Evolutionary conservation across 2,329 filamentous ascomycete species (phyloP).

Genomic region (Stachybotrys chlorohalonatus): DNA sequence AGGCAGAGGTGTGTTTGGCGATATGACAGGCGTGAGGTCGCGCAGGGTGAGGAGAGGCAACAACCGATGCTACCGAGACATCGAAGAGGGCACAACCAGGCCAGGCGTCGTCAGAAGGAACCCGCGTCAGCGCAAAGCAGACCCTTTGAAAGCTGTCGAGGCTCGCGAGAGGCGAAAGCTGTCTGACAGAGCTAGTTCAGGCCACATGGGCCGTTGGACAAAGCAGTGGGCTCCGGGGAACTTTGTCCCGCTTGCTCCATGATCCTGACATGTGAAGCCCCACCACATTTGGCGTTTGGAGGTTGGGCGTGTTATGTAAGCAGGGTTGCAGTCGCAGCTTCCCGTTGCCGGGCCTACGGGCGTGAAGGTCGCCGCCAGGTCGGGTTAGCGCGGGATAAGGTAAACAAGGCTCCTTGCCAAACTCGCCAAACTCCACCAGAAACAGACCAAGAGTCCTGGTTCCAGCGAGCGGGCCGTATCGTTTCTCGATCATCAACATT

Average conservation of each 20-base stretch:
- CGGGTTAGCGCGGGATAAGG: not conserved
- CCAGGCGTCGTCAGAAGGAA: not conserved
- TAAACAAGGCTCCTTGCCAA: not conserved
- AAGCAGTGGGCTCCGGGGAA: constrained; percentile 6
- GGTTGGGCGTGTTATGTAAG: not conserved
- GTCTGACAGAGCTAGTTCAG: not conserved
- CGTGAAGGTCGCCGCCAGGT: no score
- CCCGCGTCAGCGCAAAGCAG: not conserved
- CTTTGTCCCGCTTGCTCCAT: not conserved
- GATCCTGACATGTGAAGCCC: constrained; percentile 13
- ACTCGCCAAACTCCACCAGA: not conserved
- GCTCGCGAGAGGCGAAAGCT: not conserved
- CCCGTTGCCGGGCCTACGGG: not conserved
- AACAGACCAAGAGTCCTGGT: not conserved
- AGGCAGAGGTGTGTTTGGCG: not conserved
- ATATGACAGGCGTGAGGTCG: no score
- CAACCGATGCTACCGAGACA: constrained; percentile 1
- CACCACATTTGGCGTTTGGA: not conserved
- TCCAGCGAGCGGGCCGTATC: not conserved
- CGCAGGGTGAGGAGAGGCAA: not conserved
- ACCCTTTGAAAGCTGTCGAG: not conserved
- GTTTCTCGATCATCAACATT: not conserved
- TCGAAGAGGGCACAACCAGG: not conserved
- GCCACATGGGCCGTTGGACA: not conserved
- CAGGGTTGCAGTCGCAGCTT: not conserved